Base-by-base conservation (phyloP, 1,139 yeast genomes). In the Nakaseomyces sp. region DNA sequence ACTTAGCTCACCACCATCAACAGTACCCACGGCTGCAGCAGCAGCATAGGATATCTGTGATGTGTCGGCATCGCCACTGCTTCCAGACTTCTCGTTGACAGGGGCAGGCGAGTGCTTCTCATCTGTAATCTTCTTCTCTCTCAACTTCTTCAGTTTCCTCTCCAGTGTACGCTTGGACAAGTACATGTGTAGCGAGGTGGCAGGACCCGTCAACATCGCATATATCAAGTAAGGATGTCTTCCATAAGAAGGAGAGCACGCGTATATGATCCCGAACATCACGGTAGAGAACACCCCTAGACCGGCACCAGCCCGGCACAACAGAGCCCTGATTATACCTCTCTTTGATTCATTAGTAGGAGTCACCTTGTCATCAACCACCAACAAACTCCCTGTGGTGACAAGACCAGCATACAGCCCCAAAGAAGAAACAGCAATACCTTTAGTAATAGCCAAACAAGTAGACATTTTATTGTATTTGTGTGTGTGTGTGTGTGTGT, bases 381-480 rank as follows among this genome's bases (percentile, higher is more conserved):
- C 40, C n/a, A 15, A 15, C 15, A 19, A 2, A 15, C 47, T 30
- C 41, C 24, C 35, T 38, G 43, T 24, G 42, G 19, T 43, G 51
- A 95, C 91, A 77, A 83, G 79, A 57, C 96, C 96, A 30, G 95
- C 83, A 63, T 95, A 95, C 50, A 88, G 75, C 66, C 96, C 91
- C 81, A 88, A 79, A 42, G 94, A 79, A 35, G 95, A 81, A 50
- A 87, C 79, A 53, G 95, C 96, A 50, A 85, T 68, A 29, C 61
- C 56, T 48, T 65, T 66, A 35, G 64, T 65, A 20, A 61, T 58
- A 22, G 65, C 60, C 42, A 57, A 44, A 51, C 61, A 57, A 22
- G 52, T 50, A 18, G 60, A 55, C 60, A 57, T 57, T 5, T 32
- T 42, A n/a, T n/a, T n/a, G n/a, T n/a, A n/a, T n/a, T n/a, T n/a